phyloP scores from a whole-genome alignment of 176 grass and related monocot genomes.

The Dactylis glomerata region DNA sequence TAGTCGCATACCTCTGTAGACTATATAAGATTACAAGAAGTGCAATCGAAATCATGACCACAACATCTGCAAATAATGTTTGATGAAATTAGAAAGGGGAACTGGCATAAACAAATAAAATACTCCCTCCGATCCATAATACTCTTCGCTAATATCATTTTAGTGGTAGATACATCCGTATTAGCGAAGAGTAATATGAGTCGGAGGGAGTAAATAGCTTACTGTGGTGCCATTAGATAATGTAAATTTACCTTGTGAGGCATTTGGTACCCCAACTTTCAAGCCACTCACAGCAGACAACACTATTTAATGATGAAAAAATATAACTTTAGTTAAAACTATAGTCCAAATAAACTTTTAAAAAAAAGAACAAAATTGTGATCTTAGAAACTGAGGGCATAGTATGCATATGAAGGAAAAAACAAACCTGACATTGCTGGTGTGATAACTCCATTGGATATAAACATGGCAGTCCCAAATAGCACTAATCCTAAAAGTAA shows the following conservation, averaged over 20 bases:
- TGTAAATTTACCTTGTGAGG: constrained; percentile 55
- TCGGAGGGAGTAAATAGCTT: too few relatives aligned
- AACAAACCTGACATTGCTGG: constrained; percentile 95
- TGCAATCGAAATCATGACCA: constrained; percentile 90
- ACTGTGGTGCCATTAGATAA: constrained; percentile 5
- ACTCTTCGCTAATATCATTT: too few relatives aligned
- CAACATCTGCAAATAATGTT: constrained; percentile 62
- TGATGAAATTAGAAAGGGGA: background rate
- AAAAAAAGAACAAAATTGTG: background rate
- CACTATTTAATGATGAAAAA: constrained; percentile 57
- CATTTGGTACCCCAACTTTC: constrained; percentile 73
- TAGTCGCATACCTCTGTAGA: constrained; percentile 84
- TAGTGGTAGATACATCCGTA: too few relatives aligned
- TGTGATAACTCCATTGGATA: constrained; percentile 93
- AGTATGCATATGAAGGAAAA: constrained; percentile 15
- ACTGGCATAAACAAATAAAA: constrained; percentile 4
- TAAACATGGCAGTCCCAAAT: constrained; percentile 94
- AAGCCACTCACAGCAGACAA: constrained; percentile 88
- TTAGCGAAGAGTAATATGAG: too few relatives aligned
- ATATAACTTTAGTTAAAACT: background rate
- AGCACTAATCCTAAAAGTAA: constrained; percentile 72
- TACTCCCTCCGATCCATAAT: too few relatives aligned
- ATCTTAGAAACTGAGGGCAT: constrained; percentile 2
- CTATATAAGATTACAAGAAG: constrained; percentile 87
- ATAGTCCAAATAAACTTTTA: background rate